phyloP scores from a whole-genome alignment of 2,329 filamentous ascomycete genomes.

The Alternaria sp. region DNA sequence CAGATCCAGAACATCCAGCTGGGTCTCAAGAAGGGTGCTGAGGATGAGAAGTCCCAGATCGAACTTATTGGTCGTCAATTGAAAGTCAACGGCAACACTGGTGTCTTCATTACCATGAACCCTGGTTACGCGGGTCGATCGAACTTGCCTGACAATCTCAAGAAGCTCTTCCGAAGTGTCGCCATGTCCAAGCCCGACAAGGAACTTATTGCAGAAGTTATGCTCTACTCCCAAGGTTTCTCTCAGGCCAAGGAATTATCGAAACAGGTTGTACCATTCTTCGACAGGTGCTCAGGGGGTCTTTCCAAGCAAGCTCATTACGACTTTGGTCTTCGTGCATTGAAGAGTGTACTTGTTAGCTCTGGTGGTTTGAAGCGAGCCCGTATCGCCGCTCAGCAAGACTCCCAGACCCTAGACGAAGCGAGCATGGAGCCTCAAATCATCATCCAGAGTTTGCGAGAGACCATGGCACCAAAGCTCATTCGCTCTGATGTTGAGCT shows the following conservation, averaged over 20 bases:
- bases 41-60: conserved; percentile 87
- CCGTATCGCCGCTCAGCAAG: conserved; percentile 67
- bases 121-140: conserved; percentile 98
- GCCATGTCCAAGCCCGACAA: conserved; percentile 99
- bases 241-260: conserved; percentile 93
- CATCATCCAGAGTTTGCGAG: conserved; percentile 96
- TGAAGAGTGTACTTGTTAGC: conserved; percentile 98
- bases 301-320: conserved; percentile 98
- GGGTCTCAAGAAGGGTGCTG: conserved; percentile 83
- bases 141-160: conserved; percentile 97
- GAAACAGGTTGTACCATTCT: conserved; percentile 97
- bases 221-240: conserved; percentile 99
- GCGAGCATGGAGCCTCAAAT: conserved; percentile 92
- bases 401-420: conserved; percentile 69
- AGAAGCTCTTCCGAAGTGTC: conserved; percentile 99
- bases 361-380: conserved; percentile 95
- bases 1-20: conserved; percentile 99
- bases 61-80: conserved; percentile 93
- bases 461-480: conserved; percentile 97
- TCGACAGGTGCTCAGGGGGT: conserved; percentile 83
- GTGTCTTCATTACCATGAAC: conserved; percentile 99
- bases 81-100: conserved; percentile 89
- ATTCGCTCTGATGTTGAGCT: conserved; percentile 91
- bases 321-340: conserved; percentile 94
- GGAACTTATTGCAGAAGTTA: conserved; percentile 98